Evolutionary conservation across 1,139 yeast species (phyloP).

Genomic region (Suhomyces bolitotheri): DNA sequence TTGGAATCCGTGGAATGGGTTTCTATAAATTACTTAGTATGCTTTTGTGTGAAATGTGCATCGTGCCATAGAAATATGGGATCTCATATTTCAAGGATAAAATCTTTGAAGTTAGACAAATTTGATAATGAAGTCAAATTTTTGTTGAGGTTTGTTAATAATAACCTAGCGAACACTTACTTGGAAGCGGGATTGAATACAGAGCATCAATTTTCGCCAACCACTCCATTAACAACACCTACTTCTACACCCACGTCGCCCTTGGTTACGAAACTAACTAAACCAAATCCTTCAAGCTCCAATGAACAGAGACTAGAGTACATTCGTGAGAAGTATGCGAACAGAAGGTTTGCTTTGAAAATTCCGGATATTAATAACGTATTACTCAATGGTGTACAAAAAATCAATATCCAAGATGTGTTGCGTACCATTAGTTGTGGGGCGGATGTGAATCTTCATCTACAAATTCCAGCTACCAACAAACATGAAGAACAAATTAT

Average conservation of each 20-base stretch:
- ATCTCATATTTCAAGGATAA: constrained; percentile 50
- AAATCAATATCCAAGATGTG: constrained; percentile 48
- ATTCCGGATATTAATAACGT: constrained; percentile 27
- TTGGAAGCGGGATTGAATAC: constrained; percentile 32
- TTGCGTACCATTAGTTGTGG: constrained; percentile 51
- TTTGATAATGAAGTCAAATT: constrained; percentile 44
- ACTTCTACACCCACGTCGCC: constrained; percentile 6
- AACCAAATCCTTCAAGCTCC: constrained; percentile 34
- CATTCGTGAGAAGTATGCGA: constrained; percentile 52
- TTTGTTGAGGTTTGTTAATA: constrained; percentile 45
- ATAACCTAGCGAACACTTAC: constrained; percentile 36
- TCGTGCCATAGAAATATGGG: constrained; percentile 57
- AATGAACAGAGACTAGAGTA: constrained; percentile 42
- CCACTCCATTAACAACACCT: neutral
- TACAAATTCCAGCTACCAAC: constrained; percentile 29
- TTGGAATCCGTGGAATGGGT: constrained; percentile 80
- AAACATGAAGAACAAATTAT: constrained; percentile 29
- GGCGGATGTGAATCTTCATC: constrained; percentile 45
- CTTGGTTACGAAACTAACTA: neutral
- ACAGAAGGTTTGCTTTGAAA: constrained; percentile 35
- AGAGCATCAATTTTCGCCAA: neutral
- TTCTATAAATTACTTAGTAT: constrained; percentile 69
- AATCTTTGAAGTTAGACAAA: constrained; percentile 51
- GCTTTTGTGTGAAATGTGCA: constrained; percentile 82
- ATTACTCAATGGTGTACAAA: constrained; percentile 49